Evolutionary conservation across 495 filamentous ascomycete species (phyloP).

Genomic region (Podospora tetraspora): DNA sequence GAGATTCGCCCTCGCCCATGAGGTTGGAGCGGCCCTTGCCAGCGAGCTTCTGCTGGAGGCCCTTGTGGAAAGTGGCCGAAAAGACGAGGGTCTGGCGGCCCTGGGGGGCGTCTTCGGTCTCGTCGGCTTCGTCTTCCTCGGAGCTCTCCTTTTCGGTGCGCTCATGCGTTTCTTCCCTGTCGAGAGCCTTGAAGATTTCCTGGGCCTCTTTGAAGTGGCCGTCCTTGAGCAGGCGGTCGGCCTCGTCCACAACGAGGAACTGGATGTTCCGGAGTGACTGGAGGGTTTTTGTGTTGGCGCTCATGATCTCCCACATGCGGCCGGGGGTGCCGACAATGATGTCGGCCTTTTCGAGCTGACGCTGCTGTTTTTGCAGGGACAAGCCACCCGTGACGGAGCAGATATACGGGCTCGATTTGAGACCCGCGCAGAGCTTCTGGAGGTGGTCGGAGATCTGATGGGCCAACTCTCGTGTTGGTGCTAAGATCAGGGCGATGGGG

Average conservation of each 20-base stretch:
- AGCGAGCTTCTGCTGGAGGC: constrained; percentile 81
- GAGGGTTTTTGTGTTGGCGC: constrained; percentile 48
- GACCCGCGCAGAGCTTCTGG: constrained; percentile 58
- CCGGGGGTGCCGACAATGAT: constrained; percentile 91
- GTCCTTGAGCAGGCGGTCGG: constrained; percentile 84
- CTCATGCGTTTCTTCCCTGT: constrained; percentile 36
- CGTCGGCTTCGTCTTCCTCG: constrained; percentile 30
- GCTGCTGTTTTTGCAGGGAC: constrained; percentile 86
- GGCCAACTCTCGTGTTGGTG: constrained; percentile 87
- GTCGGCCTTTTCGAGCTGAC: constrained; percentile 69
- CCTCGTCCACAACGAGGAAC: constrained; percentile 90
- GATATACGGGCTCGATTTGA: constrained; percentile 61
- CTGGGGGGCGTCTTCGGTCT: constrained; percentile 29
- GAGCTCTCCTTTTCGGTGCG: constrained; percentile 36
- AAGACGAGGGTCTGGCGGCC: constrained; percentile 89
- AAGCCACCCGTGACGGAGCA: constrained; percentile 82
- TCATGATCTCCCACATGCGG: constrained; percentile 88
- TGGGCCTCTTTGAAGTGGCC: constrained; percentile 93
- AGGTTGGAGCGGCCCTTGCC: constrained; percentile 65
- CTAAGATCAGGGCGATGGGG: constrained; percentile 82
- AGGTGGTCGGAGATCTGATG: constrained; percentile 85
- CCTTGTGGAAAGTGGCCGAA: constrained; percentile 90
- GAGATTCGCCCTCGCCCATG: constrained; percentile 68
- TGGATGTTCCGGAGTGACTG: constrained; percentile 61
- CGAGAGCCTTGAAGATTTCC: constrained; percentile 73